Evolutionary conservation across 345 rosid species (phyloP).

Genomic region (Sonneratia caseolaris): DNA sequence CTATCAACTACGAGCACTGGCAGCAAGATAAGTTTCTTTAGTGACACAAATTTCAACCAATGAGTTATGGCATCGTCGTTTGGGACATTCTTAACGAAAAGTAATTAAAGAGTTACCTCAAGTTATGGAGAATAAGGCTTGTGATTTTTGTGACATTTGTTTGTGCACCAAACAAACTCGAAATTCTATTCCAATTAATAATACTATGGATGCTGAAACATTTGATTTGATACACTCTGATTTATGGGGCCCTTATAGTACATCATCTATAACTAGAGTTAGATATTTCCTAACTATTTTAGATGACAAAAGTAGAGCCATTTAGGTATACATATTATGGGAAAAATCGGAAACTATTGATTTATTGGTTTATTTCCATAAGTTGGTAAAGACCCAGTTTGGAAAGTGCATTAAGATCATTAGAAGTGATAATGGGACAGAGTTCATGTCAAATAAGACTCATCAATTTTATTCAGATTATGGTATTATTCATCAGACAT

Average conservation of each 20-base stretch:
- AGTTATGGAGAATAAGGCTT: not conserved
- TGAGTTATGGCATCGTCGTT: not conserved
- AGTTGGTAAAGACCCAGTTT: not conserved
- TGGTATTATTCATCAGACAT: not conserved
- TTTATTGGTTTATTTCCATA: not conserved
- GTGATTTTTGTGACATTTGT: not conserved
- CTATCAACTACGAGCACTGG: not conserved
- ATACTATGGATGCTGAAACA: not conserved
- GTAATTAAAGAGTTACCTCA: not conserved
- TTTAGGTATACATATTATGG: not conserved
- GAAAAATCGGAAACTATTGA: not conserved
- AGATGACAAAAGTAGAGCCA: not conserved
- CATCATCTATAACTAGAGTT: not conserved
- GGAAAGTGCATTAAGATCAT: not conserved
- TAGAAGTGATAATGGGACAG: not conserved
- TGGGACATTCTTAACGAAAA: not conserved
- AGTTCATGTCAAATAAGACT: not conserved
- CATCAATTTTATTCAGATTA: fast-evolving
- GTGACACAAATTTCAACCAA: not conserved
- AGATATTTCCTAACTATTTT: not conserved
- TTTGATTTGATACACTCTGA: not conserved
- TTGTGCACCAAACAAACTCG: not conserved
- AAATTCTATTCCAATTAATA: not conserved
- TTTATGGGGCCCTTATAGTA: not conserved
- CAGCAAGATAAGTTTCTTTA: not conserved